Conservation (phyloP, 2,329 filamentous ascomycete genomes). For the Mariannaea elegans region DNA sequence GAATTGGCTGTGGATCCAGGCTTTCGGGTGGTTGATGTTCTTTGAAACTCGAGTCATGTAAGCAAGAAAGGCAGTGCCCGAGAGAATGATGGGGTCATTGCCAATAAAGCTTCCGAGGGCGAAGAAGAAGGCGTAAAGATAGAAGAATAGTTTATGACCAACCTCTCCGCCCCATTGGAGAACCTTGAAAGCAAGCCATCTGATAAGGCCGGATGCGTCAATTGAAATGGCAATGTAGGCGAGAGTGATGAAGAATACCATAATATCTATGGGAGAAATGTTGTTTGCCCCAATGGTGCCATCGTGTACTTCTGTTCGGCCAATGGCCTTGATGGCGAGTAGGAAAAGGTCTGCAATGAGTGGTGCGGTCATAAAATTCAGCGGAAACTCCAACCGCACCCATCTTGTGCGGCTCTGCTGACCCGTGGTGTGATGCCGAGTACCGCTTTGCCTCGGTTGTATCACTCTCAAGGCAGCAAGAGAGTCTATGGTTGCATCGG, state of each 20-base stretch:
- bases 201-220: conserved; percentile 77
- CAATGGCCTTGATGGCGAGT: conserved; percentile 74
- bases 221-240: conserved; percentile 83
- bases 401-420: conserved; percentile 49
- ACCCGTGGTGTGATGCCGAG: conserved; percentile 34
- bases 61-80: conserved; percentile 77
- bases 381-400: conserved; percentile 64
- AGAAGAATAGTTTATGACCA: conserved; percentile 76
- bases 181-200: conserved; percentile 75
- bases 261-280: conserved; percentile 76
- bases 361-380: conserved; percentile 77
- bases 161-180: conserved; percentile 72
- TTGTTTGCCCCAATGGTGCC: conserved; percentile 72
- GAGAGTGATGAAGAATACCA: conserved; percentile 77
- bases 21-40: conserved; percentile 75
- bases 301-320: conserved; percentile 71
- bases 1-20: conserved; percentile 79
- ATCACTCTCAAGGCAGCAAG: conserved; percentile 59
- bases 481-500: conserved; percentile 52
- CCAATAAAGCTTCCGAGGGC: conserved; percentile 72
- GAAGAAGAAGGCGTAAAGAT: conserved; percentile 79
- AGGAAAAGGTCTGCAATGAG: conserved; percentile 76
- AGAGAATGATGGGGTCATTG: conserved; percentile 79
- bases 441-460: conserved; percentile 44
- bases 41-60: conserved; percentile 81